phyloP scores from a whole-genome alignment of 1,284 basidiomycete species.

The Cronartium ribicola region DNA sequence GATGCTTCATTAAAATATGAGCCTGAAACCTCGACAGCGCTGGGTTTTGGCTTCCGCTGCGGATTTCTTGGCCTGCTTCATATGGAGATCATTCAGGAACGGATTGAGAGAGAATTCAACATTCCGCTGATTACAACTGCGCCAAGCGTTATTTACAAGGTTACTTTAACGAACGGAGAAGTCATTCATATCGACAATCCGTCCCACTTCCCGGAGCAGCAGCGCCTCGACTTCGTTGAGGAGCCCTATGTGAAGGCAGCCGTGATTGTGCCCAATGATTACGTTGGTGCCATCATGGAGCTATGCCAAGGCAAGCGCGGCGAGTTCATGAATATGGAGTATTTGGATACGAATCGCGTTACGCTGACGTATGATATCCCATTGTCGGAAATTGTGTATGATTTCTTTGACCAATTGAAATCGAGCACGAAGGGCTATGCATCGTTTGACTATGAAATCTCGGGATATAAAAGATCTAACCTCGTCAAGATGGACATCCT shows the following conservation, averaged over 20 bases:
- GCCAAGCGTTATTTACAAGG: too few relatives aligned
- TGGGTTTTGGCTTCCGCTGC: conserved; percentile 59
- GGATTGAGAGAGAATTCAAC: conserved; percentile 92
- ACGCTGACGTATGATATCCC: conserved; percentile 64
- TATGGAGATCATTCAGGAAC: conserved; percentile 93
- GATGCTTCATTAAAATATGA: too few relatives aligned
- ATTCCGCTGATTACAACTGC: conserved; percentile 56
- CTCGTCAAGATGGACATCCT: conserved; percentile 24
- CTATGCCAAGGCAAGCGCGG: conserved; percentile 66
- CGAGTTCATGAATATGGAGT: too few relatives aligned
- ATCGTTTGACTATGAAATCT: conserved; percentile 65
- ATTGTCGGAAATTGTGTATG: conserved; percentile 80
- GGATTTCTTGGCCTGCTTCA: conserved; percentile 94
- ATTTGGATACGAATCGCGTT: conserved; percentile 10
- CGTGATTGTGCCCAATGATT: conserved; percentile 74
- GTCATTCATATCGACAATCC: too few relatives aligned
- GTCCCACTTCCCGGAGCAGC: conserved; percentile 93
- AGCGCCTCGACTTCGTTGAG: too few relatives aligned
- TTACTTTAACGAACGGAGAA: too few relatives aligned
- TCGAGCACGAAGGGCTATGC: conserved; percentile 49
- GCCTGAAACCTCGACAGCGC: background rate
- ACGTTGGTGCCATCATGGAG: conserved; percentile 81
- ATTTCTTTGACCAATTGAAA: conserved; percentile 88
- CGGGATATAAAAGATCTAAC: conserved; percentile 37
- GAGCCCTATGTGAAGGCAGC: conserved; percentile 57